Evolutionary conservation across 208 protist species (phyloP).

Genomic region (Leishmania tropica): DNA sequence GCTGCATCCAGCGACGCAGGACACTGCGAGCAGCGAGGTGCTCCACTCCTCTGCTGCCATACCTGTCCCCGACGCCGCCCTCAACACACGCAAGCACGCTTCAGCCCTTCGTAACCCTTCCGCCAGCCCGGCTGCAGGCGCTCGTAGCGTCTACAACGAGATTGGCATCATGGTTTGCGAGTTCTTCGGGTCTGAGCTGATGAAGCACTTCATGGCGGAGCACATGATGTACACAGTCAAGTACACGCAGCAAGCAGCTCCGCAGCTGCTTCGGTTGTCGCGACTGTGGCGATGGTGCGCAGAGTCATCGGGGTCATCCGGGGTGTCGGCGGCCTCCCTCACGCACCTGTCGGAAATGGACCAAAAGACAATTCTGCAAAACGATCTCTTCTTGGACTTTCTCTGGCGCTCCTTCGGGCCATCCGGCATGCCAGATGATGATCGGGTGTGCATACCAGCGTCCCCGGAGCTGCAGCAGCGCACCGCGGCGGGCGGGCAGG

Average conservation of each 20-base stretch:
- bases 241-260: slow-evolving; percentile 63
- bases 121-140: background rate
- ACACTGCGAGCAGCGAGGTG: background rate
- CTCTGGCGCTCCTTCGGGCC: slow-evolving; percentile 53
- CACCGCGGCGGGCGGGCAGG: background rate
- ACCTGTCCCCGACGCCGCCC: background rate
- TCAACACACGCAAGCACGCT: slow-evolving; percentile 12
- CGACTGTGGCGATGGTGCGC: slow-evolving; percentile 52
- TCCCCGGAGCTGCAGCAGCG: slow-evolving; percentile 34
- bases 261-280: slow-evolving; percentile 52
- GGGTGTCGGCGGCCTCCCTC: slow-evolving; percentile 10
- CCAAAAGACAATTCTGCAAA: slow-evolving; percentile 28
- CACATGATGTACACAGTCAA: slow-evolving; percentile 82
- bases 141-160: slow-evolving; percentile 29
- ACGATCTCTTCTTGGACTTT: slow-evolving; percentile 55
- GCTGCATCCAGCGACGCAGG: slow-evolving; percentile 25
- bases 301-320: background rate
- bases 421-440: slow-evolving; percentile 49
- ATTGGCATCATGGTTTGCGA: slow-evolving; percentile 38
- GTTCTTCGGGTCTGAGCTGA: slow-evolving; percentile 44
- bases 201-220: slow-evolving; percentile 72
- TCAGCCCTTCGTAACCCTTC: slow-evolving; percentile 9
- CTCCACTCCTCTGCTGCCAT: background rate
- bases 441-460: slow-evolving; percentile 30
- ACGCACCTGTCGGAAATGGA: slow-evolving; percentile 24